phyloP scores from a whole-genome alignment of 805 yeast genomes.

The Candida arabinofermentans region DNA sequence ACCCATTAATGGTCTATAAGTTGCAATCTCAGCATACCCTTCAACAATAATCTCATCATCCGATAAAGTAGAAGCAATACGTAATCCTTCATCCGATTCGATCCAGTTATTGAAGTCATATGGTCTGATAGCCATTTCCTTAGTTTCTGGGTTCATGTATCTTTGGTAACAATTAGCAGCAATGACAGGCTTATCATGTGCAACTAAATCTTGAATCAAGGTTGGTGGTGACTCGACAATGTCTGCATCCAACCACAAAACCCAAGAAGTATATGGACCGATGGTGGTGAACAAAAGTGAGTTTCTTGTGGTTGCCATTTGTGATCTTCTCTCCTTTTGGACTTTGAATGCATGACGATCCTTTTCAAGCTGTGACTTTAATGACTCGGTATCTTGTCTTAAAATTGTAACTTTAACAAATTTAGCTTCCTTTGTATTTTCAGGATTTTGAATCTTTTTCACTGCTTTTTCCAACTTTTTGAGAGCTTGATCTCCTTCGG shows the following conservation, averaged over 20 bases:
- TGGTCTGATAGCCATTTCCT: slow-evolving; percentile 63
- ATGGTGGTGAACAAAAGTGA: slow-evolving; percentile 84
- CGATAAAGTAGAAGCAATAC: slow-evolving; percentile 63
- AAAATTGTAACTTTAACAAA: slow-evolving; percentile 83
- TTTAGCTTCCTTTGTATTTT: slow-evolving; percentile 47
- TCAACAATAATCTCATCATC: slow-evolving; percentile 94
- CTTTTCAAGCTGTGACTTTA: slow-evolving; percentile 72
- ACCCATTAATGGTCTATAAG: slow-evolving; percentile 94
- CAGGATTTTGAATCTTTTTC: slow-evolving; percentile 62
- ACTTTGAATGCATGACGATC: slow-evolving; percentile 84
- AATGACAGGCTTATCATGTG: slow-evolving; percentile 80
- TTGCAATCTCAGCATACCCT: slow-evolving; percentile 90
- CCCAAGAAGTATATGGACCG: slow-evolving; percentile 91
- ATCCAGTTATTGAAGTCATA: slow-evolving; percentile 97
- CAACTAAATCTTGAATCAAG: slow-evolving; percentile 80
- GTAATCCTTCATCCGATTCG: slow-evolving; percentile 73
- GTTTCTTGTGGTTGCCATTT: slow-evolving; percentile 94
- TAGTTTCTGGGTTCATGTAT: slow-evolving; percentile 54
- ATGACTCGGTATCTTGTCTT: slow-evolving; percentile 83
- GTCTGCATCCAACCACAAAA: slow-evolving; percentile 95
- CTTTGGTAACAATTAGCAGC: slow-evolving; percentile 94
- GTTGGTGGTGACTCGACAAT: slow-evolving; percentile 83
- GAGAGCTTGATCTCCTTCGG: slow-evolving; percentile 79
- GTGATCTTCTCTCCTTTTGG: slow-evolving; percentile 83
- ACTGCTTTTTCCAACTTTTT: slow-evolving; percentile 70